phyloP scores from a whole-genome alignment of 148 eudicot species.

The Rhododendron henanense region DNA sequence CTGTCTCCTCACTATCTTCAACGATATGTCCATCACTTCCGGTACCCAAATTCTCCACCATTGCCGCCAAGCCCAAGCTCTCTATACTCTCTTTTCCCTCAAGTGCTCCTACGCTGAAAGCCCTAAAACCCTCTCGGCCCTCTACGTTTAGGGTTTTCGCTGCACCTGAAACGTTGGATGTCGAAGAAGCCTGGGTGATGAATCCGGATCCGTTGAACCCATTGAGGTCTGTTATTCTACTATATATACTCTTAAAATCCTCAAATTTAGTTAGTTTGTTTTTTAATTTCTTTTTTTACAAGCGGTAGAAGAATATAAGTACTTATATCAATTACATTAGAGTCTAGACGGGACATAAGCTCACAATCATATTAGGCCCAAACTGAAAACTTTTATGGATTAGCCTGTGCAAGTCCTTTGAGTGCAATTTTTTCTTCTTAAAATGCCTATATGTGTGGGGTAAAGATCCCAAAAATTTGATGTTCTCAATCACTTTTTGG shows the following conservation, averaged over 20 bases:
- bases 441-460: no score
- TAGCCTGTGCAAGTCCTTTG: no score
- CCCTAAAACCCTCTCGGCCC: conserved; percentile 14
- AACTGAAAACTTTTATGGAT: no score
- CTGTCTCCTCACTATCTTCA: conserved; percentile 33
- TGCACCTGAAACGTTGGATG: conserved; percentile 38
- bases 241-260: background rate
- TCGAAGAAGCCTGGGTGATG: conserved; percentile 22
- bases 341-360: no score
- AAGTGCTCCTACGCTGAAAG: conserved; percentile 12
- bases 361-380: no score
- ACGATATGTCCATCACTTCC: conserved; percentile 26
- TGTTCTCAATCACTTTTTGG: no score
- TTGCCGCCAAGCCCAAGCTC: conserved; percentile 20
- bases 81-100: conserved; percentile 17
- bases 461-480: no score
- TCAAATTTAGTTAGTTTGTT: background rate
- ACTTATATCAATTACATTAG: background rate
- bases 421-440: no score
- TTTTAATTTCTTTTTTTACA: background rate
- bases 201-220: background rate
- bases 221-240: background rate
- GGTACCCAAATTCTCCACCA: conserved; percentile 23
- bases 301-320: background rate
- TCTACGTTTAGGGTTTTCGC: conserved; percentile 30